phyloP scores from a whole-genome alignment of 345 rosid species.

The Dipteronia dyeriana region DNA sequence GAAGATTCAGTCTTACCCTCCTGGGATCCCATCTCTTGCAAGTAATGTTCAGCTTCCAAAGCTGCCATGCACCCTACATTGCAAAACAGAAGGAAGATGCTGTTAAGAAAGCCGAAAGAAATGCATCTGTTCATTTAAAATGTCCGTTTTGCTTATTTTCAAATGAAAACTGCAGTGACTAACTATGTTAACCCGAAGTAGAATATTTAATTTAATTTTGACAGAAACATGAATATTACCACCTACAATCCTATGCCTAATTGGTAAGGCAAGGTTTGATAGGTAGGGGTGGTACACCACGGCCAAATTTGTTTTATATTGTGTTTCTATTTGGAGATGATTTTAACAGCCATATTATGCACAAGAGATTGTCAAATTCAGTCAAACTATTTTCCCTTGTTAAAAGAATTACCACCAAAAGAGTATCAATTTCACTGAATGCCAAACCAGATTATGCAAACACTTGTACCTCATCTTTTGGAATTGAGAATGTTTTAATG shows the following conservation, averaged over 20 bases:
- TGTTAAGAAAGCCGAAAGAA: not conserved
- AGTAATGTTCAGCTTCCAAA: conserved; percentile 91
- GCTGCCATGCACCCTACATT: conserved; percentile 98
- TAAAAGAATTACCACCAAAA: not conserved
- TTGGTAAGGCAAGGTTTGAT: not conserved
- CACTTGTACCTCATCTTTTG: not conserved
- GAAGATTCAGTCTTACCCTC: conserved; percentile 55
- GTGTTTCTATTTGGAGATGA: not conserved
- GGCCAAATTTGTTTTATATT: not conserved
- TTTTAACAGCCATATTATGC: not conserved
- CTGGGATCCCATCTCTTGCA: conserved; percentile 76
- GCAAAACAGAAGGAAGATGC: not conserved
- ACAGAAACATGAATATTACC: not conserved
- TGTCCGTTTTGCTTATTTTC: not conserved
- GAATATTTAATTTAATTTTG: not conserved
- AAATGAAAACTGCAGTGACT: not conserved
- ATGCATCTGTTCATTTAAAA: not conserved
- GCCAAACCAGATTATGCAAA: not conserved
- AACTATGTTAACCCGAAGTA: not conserved
- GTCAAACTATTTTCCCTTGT: not conserved
- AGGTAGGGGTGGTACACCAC: not conserved
- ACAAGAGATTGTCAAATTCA: not conserved
- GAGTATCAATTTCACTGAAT: not conserved
- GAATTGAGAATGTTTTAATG: not conserved
- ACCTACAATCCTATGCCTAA: not conserved